Evolutionary conservation across 345 rosid genomes (phyloP), one percentile per base, ranked within the genome.

Genomic region (Raphanus raphanistrum): DNA sequence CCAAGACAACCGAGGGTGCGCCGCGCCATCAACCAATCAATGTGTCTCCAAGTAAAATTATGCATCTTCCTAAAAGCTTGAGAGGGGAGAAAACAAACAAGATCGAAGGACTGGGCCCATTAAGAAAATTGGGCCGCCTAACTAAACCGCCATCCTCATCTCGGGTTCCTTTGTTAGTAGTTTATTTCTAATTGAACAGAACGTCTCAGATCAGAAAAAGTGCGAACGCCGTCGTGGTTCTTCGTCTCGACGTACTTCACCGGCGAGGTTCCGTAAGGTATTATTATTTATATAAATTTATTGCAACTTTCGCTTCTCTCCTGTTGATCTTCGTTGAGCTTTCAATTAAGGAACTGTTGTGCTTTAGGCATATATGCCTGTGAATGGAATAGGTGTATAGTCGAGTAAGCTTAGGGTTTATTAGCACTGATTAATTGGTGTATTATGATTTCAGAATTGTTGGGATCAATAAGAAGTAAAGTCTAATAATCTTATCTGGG

Each of bases 321-420:
- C 8, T 57, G 4, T 16, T 28, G 52, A 43, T 43, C 52, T 43
- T 43, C 52, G 6, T 43, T 2, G 15, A 43, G 52, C 15, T 43
- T 43, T 43, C 52, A 43, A 43, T 43, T 43, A 12, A 43, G 6
- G 17, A 50, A 12, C 3, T n/a, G 2, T 58, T 6, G 6, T 43
- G 3, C 35, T 43, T 16, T 66, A 5, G 1, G 13, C 2, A 5
- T 2, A 5, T 2, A 68, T 68, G 11, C 43, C 59, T 68, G 72
- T 68, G 57, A 60, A 43, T 43, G 66, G 9, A 27, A 60, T 72
- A 28, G 58, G 7, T 28, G 12, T n/a, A 3, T 0, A 59, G 36
- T 8, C 33, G 13, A 59, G 35, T 73, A 33, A 65, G 64, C 43
- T 60, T 65, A 68, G 79, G 74, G 69, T 61, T 76, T 76, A 27